phyloP scores from a whole-genome alignment of 192 early-diverging fungal species.

The Coemansia sp. region DNA sequence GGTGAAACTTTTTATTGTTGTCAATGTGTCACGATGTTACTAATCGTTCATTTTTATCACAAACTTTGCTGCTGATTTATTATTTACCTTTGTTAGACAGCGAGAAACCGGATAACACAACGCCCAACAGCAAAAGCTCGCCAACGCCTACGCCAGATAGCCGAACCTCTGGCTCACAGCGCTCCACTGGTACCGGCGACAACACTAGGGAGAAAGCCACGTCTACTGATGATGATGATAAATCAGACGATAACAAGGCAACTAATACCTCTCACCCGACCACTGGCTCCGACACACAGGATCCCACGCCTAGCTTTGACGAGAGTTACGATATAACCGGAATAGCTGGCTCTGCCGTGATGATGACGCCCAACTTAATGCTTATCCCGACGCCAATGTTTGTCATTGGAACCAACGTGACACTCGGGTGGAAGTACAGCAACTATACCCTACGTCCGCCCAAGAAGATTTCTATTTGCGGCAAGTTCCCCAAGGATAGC shows the following conservation, averaged over 20 bases:
- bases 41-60: not conserved
- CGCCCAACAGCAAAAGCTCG: not conserved
- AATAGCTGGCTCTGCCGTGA: constrained; percentile 21
- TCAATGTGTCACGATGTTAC: not conserved
- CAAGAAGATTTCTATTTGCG: constrained; percentile 43
- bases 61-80: not conserved
- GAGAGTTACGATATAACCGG: constrained; percentile 45
- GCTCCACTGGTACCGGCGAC: constrained; percentile 8
- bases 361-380: constrained; percentile 37
- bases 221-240: not conserved
- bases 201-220: constrained; percentile 20
- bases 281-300: not conserved
- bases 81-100: constrained; percentile 6
- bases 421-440: constrained; percentile 44
- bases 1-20: not conserved
- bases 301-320: constrained; percentile 33
- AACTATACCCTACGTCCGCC: constrained; percentile 33
- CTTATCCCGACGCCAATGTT: constrained; percentile 48
- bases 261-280: not conserved
- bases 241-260: not conserved
- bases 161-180: constrained; percentile 1
- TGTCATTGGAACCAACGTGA: constrained; percentile 40
- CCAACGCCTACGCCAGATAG: constrained; percentile 1
- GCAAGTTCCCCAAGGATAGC: constrained; percentile 39
- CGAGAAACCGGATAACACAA: constrained; percentile 5